phyloP scores from a whole-genome alignment of 148 eudicot genomes.

The Nepenthes gracilis region DNA sequence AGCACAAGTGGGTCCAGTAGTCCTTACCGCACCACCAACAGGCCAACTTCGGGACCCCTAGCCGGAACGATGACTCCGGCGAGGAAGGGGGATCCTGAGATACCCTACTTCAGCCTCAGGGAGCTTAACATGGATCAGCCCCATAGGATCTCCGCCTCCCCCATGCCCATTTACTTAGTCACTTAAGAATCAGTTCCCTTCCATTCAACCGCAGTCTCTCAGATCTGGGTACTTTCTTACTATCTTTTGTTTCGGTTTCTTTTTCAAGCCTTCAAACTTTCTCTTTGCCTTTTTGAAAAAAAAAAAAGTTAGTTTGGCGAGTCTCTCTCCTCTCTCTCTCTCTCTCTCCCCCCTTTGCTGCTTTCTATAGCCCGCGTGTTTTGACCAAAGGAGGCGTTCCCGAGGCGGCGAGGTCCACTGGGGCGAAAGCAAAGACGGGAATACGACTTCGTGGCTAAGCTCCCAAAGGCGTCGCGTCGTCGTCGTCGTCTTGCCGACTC shows the following conservation, averaged over 20 bases:
- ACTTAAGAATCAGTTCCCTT: slow-evolving; percentile 15
- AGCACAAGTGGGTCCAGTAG: slow-evolving; percentile 46
- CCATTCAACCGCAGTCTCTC: background rate
- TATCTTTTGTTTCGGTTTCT: background rate
- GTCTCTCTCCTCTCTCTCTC: no score
- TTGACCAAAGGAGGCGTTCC: no score
- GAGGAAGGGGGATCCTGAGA: slow-evolving; percentile 26
- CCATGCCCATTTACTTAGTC: slow-evolving; percentile 79
- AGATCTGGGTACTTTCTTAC: background rate
- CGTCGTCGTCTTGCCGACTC: no score
- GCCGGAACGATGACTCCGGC: slow-evolving; percentile 20
- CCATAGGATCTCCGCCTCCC: slow-evolving; percentile 26
- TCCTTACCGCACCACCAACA: slow-evolving; percentile 39
- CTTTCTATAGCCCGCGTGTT: no score
- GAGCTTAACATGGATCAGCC: slow-evolving; percentile 56
- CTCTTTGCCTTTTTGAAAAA: no score
- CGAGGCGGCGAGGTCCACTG: no score
- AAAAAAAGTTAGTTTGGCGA: no score
- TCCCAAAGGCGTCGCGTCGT: no score
- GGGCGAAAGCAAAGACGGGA: no score
- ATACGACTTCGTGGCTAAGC: no score
- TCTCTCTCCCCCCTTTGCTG: no score
- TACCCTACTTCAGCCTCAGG: slow-evolving; percentile 61
- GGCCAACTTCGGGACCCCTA: slow-evolving; percentile 53
- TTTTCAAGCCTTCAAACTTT: no score